These are phyloP conservation scores for Priceomyces haplophilus DNA, from an alignment of 805 yeast genomes.

Conservation along the genomic window DNA sequence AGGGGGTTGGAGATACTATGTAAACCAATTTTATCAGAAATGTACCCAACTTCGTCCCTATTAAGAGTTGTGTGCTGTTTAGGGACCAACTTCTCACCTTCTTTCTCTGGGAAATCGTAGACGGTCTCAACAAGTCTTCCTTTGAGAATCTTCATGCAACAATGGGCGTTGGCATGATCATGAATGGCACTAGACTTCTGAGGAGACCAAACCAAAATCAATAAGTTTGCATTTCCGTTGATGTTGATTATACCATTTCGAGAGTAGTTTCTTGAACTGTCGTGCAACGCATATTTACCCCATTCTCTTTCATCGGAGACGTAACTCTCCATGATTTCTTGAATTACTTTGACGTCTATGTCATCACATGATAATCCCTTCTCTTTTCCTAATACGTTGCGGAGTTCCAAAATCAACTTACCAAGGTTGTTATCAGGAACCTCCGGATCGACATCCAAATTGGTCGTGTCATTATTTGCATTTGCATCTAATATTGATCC, in stretches of 20 bases:
- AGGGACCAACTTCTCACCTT: constrained; percentile 22
- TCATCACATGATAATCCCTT: constrained; percentile 43
- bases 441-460: constrained; percentile 1
- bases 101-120: constrained; percentile 47
- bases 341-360: constrained; percentile 49
- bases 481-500: background rate
- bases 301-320: constrained; percentile 51
- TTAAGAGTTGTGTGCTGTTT: constrained; percentile 25
- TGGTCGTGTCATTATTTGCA: background rate
- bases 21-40: constrained; percentile 61
- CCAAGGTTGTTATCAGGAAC: constrained; percentile 19
- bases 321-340: constrained; percentile 47
- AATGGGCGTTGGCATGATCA: constrained; percentile 75
- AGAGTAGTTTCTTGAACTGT: constrained; percentile 48
- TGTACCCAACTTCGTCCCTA: constrained; percentile 56
- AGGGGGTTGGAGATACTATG: constrained; percentile 58
- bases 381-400: constrained; percentile 24
- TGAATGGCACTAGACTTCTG: constrained; percentile 62
- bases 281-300: constrained; percentile 55
- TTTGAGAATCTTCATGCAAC: constrained; percentile 65
- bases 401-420: constrained; percentile 26
- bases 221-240: constrained; percentile 65
- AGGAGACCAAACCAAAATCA: constrained; percentile 70
- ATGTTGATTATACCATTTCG: constrained; percentile 75
- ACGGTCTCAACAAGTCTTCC: constrained; percentile 59